Percentiles rank a stretch among this genome's conserved stretches.
Conservation (phyloP, 352 stramenopile species). For the Thraustochytrium striatum region DNA sequence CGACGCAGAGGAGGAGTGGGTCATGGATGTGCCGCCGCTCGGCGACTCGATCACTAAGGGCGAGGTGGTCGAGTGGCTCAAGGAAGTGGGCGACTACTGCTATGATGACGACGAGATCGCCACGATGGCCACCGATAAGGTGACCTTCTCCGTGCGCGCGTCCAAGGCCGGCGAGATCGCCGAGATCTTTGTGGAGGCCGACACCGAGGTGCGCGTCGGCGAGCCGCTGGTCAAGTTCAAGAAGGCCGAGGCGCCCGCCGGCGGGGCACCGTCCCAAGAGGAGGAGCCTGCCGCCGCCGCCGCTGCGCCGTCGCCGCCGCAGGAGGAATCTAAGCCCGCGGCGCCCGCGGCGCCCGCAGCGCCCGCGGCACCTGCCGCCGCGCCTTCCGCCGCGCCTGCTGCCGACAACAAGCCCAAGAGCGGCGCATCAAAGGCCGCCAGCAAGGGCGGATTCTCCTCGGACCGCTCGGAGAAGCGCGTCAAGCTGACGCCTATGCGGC, state of each 20-base stretch:
- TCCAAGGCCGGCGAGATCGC: slow-evolving; percentile 80
- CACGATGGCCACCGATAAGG: slow-evolving; percentile 98
- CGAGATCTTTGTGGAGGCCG: slow-evolving; percentile 85
- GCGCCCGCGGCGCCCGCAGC: slow-evolving; percentile 52
- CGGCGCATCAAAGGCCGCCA: slow-evolving; percentile 31
- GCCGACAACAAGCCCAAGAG: slow-evolving; percentile 23
- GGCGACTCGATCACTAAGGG: slow-evolving; percentile 95
- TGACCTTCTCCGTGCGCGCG: slow-evolving; percentile 85
- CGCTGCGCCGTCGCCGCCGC: slow-evolving; percentile 33
- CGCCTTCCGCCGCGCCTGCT: no score
- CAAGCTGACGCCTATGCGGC: slow-evolving; percentile 95
- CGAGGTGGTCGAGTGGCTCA: slow-evolving; percentile 90
- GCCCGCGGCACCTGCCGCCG: no score
- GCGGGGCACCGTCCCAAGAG: slow-evolving; percentile 55
- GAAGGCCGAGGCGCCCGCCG: slow-evolving; percentile 62
- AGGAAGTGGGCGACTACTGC: slow-evolving; percentile 90
- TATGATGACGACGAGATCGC: slow-evolving; percentile 89
- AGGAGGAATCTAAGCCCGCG: slow-evolving; percentile 37
- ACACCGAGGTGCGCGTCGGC: slow-evolving; percentile 93
- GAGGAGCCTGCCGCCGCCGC: slow-evolving; percentile 55
- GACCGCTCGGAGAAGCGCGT: slow-evolving; percentile 68
- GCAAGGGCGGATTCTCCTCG: background rate
- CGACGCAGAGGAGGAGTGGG: slow-evolving; percentile 50
- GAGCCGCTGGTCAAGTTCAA: slow-evolving; percentile 84
- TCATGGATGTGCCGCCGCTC: slow-evolving; percentile 78